These are phyloP conservation scores for Nothomitra cinnamomea DNA, from an alignment of 2,329 filamentous ascomycete genomes.

Conservation along the genomic window DNA sequence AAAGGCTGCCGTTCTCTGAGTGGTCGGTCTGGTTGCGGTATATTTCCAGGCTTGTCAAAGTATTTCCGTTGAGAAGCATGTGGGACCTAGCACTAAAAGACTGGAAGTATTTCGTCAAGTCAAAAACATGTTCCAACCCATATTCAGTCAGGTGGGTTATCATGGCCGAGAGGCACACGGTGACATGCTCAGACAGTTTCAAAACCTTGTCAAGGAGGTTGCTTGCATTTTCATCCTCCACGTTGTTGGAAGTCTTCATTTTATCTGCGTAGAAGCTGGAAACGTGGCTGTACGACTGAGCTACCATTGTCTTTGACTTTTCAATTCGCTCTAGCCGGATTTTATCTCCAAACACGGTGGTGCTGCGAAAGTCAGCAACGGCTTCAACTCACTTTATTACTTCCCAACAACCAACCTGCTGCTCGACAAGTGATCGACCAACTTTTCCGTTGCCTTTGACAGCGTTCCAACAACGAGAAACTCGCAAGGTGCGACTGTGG, in stretches of 20 bases:
- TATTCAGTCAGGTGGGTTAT: constrained; percentile 86
- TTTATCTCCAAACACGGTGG: constrained; percentile 81
- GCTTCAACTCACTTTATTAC: constrained; percentile 8
- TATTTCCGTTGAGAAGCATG: constrained; percentile 93
- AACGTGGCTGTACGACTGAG: constrained; percentile 75
- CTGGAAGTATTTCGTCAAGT: constrained; percentile 92
- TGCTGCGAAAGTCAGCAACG: constrained; percentile 18
- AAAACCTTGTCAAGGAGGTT: constrained; percentile 72
- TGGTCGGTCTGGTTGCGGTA: constrained; percentile 91
- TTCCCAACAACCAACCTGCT: constrained; percentile 30
- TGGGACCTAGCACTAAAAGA: constrained; percentile 87
- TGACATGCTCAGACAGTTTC: constrained; percentile 68
- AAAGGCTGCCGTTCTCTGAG: constrained; percentile 68
- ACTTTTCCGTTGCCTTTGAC: constrained; percentile 79
- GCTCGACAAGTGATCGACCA: constrained; percentile 76
- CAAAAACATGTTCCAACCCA: constrained; percentile 85
- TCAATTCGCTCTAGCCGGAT: constrained; percentile 68
- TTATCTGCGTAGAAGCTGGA: constrained; percentile 85
- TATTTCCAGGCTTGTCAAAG: constrained; percentile 81
- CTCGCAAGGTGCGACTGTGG: constrained; percentile 64
- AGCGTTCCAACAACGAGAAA: constrained; percentile 84
- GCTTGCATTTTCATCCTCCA: constrained; percentile 38
- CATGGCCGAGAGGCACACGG: constrained; percentile 88
- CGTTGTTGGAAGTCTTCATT: constrained; percentile 41
- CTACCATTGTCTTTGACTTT: constrained; percentile 64